Percentiles rank a stretch among this genome's conserved stretches.
Conservation (phyloP, 2,329 filamentous ascomycete genomes). For the Lizonia empirigonia region DNA sequence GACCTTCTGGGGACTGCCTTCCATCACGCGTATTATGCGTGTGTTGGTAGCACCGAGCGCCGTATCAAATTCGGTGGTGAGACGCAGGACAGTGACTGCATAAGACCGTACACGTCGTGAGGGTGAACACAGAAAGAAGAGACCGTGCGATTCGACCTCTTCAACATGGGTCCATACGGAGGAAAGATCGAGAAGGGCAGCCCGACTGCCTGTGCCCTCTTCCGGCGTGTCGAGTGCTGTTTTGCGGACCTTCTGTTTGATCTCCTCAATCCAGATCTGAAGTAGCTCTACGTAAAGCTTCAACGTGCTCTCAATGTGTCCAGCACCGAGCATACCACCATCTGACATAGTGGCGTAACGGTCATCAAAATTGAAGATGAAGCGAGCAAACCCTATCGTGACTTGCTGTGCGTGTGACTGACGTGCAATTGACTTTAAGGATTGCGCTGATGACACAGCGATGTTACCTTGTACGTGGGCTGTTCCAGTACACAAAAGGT, state of each 20-base stretch:
- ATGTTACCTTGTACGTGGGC: conserved; percentile 94
- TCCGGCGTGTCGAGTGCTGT: conserved; percentile 65
- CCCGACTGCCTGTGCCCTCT: conserved; percentile 73
- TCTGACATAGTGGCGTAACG: conserved; percentile 98
- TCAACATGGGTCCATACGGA: conserved; percentile 92
- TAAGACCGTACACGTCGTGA: conserved; percentile 87
- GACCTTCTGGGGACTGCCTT: conserved; percentile 84
- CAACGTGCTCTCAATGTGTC: conserved; percentile 92
- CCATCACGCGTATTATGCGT: conserved; percentile 88
- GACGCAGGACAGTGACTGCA: conserved; percentile 86
- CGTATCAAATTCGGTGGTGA: conserved; percentile 92
- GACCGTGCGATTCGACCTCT: conserved; percentile 91
- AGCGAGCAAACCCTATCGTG: conserved; percentile 92
- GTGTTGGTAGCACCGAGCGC: conserved; percentile 81
- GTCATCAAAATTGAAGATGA: conserved; percentile 98
- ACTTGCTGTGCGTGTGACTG: conserved; percentile 95
- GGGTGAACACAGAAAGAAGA: conserved; percentile 97
- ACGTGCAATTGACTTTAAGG: conserved; percentile 90
- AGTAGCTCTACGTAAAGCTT: conserved; percentile 91
- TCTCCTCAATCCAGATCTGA: conserved; percentile 97
- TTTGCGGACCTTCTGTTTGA: conserved; percentile 82
- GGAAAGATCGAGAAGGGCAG: conserved; percentile 80
- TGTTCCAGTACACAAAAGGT: conserved; percentile 92
- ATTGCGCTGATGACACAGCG: conserved; percentile 87
- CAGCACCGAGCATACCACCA: conserved; percentile 90